These are phyloP conservation scores for Parmelia sp. DNA, from an alignment of 495 filamentous ascomycete species.

Conservation along the genomic window DNA sequence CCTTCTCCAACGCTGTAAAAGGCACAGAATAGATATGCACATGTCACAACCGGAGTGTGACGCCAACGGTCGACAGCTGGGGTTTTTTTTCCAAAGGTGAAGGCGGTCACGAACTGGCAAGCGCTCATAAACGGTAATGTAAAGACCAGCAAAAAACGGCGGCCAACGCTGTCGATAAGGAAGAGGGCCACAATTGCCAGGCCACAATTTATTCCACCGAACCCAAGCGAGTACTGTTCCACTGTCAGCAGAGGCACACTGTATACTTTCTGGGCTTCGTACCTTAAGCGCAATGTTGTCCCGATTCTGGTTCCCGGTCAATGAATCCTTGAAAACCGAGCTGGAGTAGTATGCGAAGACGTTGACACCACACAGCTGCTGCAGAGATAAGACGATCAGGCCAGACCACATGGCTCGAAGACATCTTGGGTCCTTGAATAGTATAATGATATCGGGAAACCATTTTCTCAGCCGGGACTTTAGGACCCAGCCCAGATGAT, in stretches of 20 bases:
- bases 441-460: too few species aligned
- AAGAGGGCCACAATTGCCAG: not conserved
- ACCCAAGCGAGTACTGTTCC: not conserved
- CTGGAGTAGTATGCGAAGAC: not conserved
- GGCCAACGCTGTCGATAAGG: not conserved
- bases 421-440: too few species aligned
- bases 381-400: not conserved
- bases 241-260: not conserved
- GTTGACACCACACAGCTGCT: not conserved
- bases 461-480: too few species aligned
- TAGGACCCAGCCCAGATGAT: too few species aligned
- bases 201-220: not conserved
- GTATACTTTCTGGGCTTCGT: too few species aligned
- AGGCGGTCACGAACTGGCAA: not conserved
- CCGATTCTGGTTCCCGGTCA: too few species aligned
- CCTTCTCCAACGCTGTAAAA: not conserved
- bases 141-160: not conserved
- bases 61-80: too few species aligned
- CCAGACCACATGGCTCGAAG: not conserved
- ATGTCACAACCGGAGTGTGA: not conserved
- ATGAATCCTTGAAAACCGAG: not conserved
- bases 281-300: not conserved
- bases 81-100: too few species aligned
- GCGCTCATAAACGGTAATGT: not conserved
- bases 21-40: not conserved